Evolutionary conservation across 805 yeast species (phyloP), one percentile per base, ranked within the genome.

Genomic region (Clavispora vitiphila): DNA sequence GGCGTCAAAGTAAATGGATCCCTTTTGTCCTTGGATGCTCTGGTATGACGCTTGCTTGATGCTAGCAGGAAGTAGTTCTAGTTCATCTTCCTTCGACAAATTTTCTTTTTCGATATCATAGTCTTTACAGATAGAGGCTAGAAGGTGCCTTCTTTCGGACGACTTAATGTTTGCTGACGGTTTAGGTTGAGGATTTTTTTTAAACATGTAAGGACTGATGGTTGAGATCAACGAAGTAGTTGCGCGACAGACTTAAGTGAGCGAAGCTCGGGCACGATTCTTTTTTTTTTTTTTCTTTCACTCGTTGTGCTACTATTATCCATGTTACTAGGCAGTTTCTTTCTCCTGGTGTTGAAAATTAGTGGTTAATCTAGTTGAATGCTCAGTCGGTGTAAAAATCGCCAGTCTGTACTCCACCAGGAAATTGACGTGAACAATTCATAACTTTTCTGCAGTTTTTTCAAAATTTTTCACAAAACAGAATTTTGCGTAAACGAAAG

Each of bases 91-190:
- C 35, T 72, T 65, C 14, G 74, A 51, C 11, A 80, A 55, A 23
- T 60, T 50, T 15, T 58, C 64, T 31, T 61, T 63, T 4, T 71
- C 65, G 20, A 78, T 54, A 8, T 51, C 54, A 50, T 71, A 80
- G 22, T 52, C 57, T 18, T 60, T 51, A 48, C 78, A 67, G 23
- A 83, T 67, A 4, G 57, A 51, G 4, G 58, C 51, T 9, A 79
- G 59, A 20, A 82, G 59, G 47, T 72, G 73, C 48, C 86, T 75
- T 31, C 93, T 69, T 49, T 88, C 97, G 0, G 96, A 84, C 11
- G 86, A 77, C 61, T 88, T 89, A 44, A 93, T 70, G 52, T 87
- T 86, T 16, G 95, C 76, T 39, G 80, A 69, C 3, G 95, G 81
- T 63, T 89, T 90, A 43, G 83, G 68, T 55, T 75, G 68, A 8